A percentile compares a stretch with the other conserved stretches of the same genome.
These are phyloP conservation scores for Przewalskia tangutica DNA, from an alignment of 257 asterid species.

Conservation along the genomic window DNA sequence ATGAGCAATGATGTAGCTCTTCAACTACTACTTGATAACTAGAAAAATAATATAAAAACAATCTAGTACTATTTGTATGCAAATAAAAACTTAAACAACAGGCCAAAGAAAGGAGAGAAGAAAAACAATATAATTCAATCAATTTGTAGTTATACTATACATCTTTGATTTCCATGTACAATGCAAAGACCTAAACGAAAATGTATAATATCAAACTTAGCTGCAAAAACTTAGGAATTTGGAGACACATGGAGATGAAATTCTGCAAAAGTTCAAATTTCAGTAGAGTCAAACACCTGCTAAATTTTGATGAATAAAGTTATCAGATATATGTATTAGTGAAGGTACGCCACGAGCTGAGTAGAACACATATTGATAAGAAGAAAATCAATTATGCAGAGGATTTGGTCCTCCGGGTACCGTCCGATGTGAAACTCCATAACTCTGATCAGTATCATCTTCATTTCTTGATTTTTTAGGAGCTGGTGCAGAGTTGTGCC, in stretches of 20 bases:
- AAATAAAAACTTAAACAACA: neutral
- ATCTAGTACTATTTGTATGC: neutral
- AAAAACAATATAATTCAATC: neutral
- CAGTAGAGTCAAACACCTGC: too few relatives aligned
- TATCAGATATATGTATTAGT: rapidly evolving
- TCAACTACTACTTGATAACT: neutral
- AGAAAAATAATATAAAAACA: neutral
- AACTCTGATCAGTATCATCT: neutral
- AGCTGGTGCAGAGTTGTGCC: slow-evolving; percentile 19
- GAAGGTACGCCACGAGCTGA: neutral
- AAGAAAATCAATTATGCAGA: slow-evolving; percentile 31
- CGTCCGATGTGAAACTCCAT: slow-evolving; percentile 17
- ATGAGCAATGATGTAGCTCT: neutral
- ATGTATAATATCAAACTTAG: neutral
- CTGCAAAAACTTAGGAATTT: neutral
- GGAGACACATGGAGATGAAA: neutral
- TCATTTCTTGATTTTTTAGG: slow-evolving; percentile 18
- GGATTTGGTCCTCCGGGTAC: slow-evolving; percentile 67
- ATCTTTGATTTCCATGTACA: neutral
- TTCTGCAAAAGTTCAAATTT: neutral
- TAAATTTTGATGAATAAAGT: neutral
- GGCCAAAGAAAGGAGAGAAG: neutral
- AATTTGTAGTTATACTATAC: neutral
- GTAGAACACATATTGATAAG: too few relatives aligned
- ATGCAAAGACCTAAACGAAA: neutral